Evolutionary conservation across 768 basidiomycete species (phyloP), one percentile per base, ranked within the genome.

Genomic region (Rhizopogon salebrosus): DNA sequence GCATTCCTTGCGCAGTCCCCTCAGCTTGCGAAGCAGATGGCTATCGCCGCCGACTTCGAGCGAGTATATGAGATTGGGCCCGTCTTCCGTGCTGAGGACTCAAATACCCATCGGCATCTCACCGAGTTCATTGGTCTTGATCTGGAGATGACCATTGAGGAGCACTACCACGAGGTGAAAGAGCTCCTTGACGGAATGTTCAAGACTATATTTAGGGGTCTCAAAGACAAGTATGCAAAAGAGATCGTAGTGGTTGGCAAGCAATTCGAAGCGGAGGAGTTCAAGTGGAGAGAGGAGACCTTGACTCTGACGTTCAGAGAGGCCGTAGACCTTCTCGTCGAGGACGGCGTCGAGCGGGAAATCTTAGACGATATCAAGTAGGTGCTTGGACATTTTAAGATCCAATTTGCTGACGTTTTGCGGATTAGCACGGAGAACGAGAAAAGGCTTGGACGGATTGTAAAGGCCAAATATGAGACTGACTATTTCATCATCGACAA

Each of bases 401-500:
- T 35, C 29, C 23, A 39, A 18, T 26, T 34, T 40, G 40, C 46
- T 53, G 34, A 64, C 54, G 22, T 0, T 37, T n/a, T 40, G 8
- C 53, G 62, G 1, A 57, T 56, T 57, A 95, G 93, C 75, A 99
- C 97, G 18, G 87, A 90, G 66, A 94, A 95, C 66, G 97, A 99
- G 72, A 95, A 89, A 74, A 80, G 88, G 55, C 85, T 99, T 35
- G 97, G 97, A 20, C 76, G 85, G 43, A 74, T 98, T 50, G 84
- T 99, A 62, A 91, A 87, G 66, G 86, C 83, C 48, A 98, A 97
- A 72, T 95, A 97, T 67, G 84, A 93, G 62, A 98, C 92, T 41
- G 97, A 99, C 71, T 99, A 98, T 75, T 99, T 89, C 75, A 98
- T 98, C 70, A 86, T 99, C 60, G 97, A 99, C 79, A 99, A 98